Conservation (phyloP, 2,329 filamentous ascomycete genomes). For the Claviceps sp. region DNA sequence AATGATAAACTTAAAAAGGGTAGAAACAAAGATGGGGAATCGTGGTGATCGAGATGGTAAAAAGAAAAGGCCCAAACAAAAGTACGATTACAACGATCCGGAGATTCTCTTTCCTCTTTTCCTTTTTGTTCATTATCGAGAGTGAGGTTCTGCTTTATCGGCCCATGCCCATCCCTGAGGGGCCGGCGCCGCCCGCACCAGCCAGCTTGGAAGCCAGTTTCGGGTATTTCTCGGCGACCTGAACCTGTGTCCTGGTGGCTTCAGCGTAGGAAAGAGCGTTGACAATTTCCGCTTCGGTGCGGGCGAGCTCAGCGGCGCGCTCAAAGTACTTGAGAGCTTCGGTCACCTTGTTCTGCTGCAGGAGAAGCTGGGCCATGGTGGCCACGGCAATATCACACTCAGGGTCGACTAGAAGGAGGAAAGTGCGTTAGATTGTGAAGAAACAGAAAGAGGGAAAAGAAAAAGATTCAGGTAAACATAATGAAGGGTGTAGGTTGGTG, state of each 20-base stretch:
- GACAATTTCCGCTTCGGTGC: slow-evolving; percentile 90
- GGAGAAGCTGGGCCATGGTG: slow-evolving; percentile 92
- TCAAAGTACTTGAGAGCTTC: slow-evolving; percentile 96
- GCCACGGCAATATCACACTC: slow-evolving; percentile 98
- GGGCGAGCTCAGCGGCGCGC: slow-evolving; percentile 82
- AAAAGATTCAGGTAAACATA: not conserved
- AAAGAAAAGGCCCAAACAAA: not conserved
- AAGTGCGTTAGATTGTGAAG: no score
- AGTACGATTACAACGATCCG: not conserved
- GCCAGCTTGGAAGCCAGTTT: slow-evolving; percentile 59
- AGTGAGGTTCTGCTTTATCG: slow-evolving; percentile 13
- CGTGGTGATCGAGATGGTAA: not conserved
- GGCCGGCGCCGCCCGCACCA: slow-evolving; percentile 20
- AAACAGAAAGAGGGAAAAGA: not conserved
- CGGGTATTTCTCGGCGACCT: slow-evolving; percentile 79
- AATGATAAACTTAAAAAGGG: not conserved
- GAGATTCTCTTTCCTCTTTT: not conserved
- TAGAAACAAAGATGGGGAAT: not conserved
- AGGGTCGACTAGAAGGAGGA: slow-evolving; percentile 59
- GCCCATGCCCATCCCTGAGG: slow-evolving; percentile 24
- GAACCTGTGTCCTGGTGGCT: slow-evolving; percentile 88
- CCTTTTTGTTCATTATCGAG: not conserved
- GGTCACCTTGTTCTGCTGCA: slow-evolving; percentile 94
- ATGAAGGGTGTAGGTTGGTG: no score
- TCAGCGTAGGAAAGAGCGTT: slow-evolving; percentile 96